Base-by-base conservation (phyloP, 2,329 filamentous ascomycete genomes). In the Gnomoniopsis sp. region DNA sequence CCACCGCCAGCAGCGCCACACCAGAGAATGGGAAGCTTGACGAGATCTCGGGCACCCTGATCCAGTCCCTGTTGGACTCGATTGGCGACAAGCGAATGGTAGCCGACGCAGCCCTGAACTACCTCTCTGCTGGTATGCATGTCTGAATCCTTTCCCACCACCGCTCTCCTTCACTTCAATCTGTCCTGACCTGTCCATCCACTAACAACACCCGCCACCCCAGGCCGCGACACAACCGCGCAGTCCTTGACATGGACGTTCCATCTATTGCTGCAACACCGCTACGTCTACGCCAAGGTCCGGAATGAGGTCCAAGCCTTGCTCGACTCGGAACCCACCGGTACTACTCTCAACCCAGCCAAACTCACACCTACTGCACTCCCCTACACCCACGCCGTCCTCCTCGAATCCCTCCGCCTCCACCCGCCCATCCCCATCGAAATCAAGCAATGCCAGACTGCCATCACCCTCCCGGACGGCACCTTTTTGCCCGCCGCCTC, bases 371-470 rank as follows among this genome's bases (percentile, higher is more conserved):
- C 81, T 0, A 49, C 67, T 11, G 68, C 73, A 11, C 66, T 83
- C 38, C 84, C 85, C 2, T 87, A 84, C 67, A 78, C 77, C n/a
- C 77, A 81, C 62, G 83, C 86, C 41, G 78, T 83, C 14, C 87
- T 87, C 66, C 84, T 86, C 69, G 86, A 88, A 66, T 69, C 81
- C 2, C 72, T 88, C 2, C 79, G 86, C 3, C 73, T 88, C 7
- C 87, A 82, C 63, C 86, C 86, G 2, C 85, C 85, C 2, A 81
- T 88, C 30, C 86, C 86, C 1, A 84, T 88, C 61, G 86, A 88
- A 66, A 81, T 88, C 63, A 86, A 85, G 67, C 83, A 88, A 69
- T 79, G 78, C 60, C 76, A 79, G 23, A 68, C 74, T 54, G 68
- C 76, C 19, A 79, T 79, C 3, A 80, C 77, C 0, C 75, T 88